These are phyloP conservation scores for Spathaspora arborariae DNA, from an alignment of 805 yeast species.

Conservation along the genomic window DNA sequence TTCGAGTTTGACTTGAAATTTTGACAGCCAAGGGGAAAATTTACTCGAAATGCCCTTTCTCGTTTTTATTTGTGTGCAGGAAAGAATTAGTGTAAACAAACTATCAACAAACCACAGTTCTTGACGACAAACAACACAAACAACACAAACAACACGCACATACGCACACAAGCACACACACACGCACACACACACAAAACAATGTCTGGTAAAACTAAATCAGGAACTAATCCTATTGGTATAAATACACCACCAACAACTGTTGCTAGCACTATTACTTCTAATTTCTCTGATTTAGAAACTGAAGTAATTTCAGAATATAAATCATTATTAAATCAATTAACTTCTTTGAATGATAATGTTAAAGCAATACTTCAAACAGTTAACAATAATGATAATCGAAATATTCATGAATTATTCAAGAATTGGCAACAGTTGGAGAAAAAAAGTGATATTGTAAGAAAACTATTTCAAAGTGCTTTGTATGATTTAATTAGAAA, in stretches of 20 bases:
- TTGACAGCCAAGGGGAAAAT: background rate
- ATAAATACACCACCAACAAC: too few species aligned
- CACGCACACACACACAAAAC: too few species aligned
- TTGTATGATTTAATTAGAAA: constrained; percentile 38
- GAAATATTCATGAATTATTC: constrained; percentile 14
- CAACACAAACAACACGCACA: too few species aligned
- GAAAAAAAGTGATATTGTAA: constrained; percentile 58
- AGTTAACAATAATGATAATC: background rate
- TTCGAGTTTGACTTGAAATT: background rate
- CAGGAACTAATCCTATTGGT: background rate
- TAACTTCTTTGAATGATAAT: constrained; percentile 1
- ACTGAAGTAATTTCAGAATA: constrained; percentile 3
- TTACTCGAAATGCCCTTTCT: too few species aligned
- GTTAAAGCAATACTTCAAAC: background rate
- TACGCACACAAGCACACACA: too few species aligned
- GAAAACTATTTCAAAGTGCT: constrained; percentile 65
- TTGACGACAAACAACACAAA: too few species aligned
- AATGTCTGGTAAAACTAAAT: background rate
- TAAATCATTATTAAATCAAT: constrained; percentile 3
- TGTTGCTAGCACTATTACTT: too few species aligned
- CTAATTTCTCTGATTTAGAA: background rate
- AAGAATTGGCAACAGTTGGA: constrained; percentile 59
- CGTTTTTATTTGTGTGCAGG: background rate
- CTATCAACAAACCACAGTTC: background rate
- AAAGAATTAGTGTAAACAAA: background rate